Conservation (phyloP, 345 rosid species). For the Gossypium longicalyx region DNA sequence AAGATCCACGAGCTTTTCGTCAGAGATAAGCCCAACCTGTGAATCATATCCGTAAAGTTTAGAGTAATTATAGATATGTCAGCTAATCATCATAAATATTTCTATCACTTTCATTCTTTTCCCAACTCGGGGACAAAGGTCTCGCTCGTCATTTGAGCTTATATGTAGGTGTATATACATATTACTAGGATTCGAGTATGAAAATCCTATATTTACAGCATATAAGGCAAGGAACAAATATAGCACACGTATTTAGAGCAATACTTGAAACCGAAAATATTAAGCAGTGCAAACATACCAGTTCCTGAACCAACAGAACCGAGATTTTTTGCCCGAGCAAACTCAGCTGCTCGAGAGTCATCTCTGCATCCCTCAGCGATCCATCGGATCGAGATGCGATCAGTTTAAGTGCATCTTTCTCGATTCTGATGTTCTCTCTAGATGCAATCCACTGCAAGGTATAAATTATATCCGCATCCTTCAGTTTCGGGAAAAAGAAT, state of each 20-base stretch:
- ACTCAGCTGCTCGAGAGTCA: constrained; percentile 92
- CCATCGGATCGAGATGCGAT: constrained; percentile 96
- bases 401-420: constrained; percentile 77
- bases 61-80: constrained; percentile 19
- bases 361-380: constrained; percentile 90
- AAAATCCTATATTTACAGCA: too few species aligned
- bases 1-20: constrained; percentile 96
- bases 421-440: constrained; percentile 65
- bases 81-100: neutral
- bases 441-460: constrained; percentile 74
- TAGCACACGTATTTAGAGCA: neutral
- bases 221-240: neutral
- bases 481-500: constrained; percentile 91
- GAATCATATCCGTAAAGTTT: constrained; percentile 1
- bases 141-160: neutral
- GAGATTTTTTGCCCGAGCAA: constrained; percentile 89
- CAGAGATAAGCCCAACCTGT: constrained; percentile 94
- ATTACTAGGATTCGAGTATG: neutral
- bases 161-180: neutral
- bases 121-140: neutral
- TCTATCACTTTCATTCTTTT: neutral
- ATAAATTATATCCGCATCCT: constrained; percentile 76
- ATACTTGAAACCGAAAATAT: neutral
- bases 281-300: constrained; percentile 45
- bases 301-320: constrained; percentile 81